A percentile compares a stretch with the other conserved stretches of the same genome.
phyloP scores from a whole-genome alignment of 2,329 filamentous ascomycete species.

The Cryphonectria nitschkei region DNA sequence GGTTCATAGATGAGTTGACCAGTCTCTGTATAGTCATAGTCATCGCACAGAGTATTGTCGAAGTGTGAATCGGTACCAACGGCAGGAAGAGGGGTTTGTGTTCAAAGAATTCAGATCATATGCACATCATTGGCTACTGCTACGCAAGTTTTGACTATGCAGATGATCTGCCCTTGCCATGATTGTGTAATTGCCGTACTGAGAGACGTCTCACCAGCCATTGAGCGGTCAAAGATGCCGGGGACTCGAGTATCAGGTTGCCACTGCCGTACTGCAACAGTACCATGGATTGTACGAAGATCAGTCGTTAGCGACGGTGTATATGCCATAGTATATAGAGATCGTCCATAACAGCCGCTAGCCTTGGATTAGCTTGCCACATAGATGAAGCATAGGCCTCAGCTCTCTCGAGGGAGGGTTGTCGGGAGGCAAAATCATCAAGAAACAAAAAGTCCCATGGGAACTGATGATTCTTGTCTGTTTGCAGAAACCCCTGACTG shows the following conservation, averaged over 20 bases:
- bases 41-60: background rate
- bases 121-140: background rate
- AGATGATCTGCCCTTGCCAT: background rate
- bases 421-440: background rate
- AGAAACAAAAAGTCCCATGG: background rate
- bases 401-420: background rate
- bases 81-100: background rate
- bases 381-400: background rate
- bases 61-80: background rate
- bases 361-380: background rate
- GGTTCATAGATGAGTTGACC: no score
- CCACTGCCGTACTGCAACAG: background rate
- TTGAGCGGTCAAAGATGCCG: constrained; percentile 3
- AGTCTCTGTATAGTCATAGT: no score
- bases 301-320: background rate
- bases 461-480: background rate
- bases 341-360: background rate
- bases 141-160: background rate
- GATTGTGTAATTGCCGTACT: background rate
- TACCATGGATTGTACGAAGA: background rate
- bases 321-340: background rate
- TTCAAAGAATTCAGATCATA: background rate
- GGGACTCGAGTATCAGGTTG: background rate
- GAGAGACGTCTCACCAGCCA: background rate
- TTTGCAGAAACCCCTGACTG: background rate